Percentiles rank a stretch among this genome's conserved stretches.
These are phyloP conservation scores for Geotrichum fermentans DNA, from an alignment of 1,139 yeast species.

Conservation along the genomic window DNA sequence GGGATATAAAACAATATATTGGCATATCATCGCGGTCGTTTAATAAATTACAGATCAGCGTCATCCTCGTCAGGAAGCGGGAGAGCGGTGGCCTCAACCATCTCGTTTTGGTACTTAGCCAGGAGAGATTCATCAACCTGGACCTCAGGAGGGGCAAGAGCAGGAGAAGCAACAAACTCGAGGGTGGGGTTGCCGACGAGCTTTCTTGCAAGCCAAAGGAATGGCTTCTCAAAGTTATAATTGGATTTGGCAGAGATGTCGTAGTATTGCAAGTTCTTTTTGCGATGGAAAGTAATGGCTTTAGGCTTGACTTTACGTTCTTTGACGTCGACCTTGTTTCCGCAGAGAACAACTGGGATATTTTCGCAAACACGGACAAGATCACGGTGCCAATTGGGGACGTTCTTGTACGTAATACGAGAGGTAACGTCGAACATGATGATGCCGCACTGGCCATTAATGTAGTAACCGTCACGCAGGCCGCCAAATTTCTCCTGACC, in stretches of 20 bases:
- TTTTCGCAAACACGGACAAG: conserved; percentile 98
- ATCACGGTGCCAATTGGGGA: conserved; percentile 99
- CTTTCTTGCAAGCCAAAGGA: conserved; percentile 99
- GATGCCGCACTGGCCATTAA: conserved; percentile 99
- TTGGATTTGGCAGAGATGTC: conserved; percentile 99
- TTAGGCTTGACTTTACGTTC: conserved; percentile 99
- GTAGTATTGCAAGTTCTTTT: conserved; percentile 98
- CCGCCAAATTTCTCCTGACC: conserved; percentile 99
- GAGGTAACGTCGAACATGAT: conserved; percentile 99
- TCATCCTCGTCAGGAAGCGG: conserved; percentile 99
- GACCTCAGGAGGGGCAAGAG: conserved; percentile 99
- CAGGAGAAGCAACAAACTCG: conserved; percentile 98
- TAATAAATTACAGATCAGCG: conserved; percentile 92
- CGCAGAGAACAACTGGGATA: conserved; percentile 97
- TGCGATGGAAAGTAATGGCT: conserved; percentile 99
- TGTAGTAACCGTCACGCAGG: conserved; percentile 97
- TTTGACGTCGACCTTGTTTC: conserved; percentile 98
- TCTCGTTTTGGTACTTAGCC: conserved; percentile 98
- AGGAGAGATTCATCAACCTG: conserved; percentile 92
- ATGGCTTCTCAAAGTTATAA: conserved; percentile 99
- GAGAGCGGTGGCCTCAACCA: conserved; percentile 98
- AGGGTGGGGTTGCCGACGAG: conserved; percentile 96
- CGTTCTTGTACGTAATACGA: conserved; percentile 98
- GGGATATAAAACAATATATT: no score
- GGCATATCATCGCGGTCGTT: no score